Conservation (phyloP, 257 asterid species). For the Solanum habrochaites region DNA sequence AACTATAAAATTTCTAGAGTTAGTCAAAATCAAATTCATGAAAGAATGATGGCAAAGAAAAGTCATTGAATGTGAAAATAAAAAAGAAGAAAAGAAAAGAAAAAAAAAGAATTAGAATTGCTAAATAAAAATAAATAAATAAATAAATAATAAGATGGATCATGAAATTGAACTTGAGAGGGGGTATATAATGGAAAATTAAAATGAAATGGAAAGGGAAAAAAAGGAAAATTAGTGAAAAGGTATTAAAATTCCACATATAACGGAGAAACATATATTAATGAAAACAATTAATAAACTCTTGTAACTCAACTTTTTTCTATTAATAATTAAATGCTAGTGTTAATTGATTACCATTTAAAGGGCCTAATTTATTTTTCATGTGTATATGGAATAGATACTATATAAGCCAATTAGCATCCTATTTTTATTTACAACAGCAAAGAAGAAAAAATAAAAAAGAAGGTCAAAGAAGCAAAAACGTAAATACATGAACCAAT, state of each 20-base stretch:
- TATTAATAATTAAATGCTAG: background rate
- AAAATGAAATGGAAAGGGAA: background rate
- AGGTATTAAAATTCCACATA: background rate
- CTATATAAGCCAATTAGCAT: background rate
- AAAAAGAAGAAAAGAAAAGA: too few relatives aligned
- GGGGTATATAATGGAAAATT: background rate
- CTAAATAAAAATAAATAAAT: background rate
- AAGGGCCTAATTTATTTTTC: background rate
- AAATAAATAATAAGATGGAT: background rate
- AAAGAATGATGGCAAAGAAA: background rate
- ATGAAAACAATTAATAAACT: background rate
- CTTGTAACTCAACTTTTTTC: background rate
- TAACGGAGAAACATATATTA: background rate
- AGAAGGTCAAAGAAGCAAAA: background rate
- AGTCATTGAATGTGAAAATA: background rate
- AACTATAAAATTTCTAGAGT: background rate
- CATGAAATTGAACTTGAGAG: background rate
- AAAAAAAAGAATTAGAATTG: background rate
- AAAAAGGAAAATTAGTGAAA: background rate
- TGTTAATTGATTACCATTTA: background rate
- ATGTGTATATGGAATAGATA: background rate
- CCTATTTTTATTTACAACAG: background rate
- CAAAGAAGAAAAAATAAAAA: background rate
- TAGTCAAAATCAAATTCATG: background rate
- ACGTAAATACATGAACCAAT: background rate